Evolutionary conservation across 1,284 basidiomycete species (phyloP).

Genomic region (Omphalotus olearius): DNA sequence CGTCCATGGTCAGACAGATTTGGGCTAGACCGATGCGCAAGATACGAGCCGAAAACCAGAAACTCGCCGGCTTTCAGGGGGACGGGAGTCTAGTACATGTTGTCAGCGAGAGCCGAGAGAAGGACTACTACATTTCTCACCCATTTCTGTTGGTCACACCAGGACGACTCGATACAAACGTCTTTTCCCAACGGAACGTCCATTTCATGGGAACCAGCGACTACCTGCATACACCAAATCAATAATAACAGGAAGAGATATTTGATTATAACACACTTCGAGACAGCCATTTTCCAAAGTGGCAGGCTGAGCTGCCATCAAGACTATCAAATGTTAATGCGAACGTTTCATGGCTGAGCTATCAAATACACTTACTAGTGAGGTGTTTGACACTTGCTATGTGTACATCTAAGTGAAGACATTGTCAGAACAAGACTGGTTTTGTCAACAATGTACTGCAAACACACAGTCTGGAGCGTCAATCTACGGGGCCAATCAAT

Average conservation of each 20-base stretch:
- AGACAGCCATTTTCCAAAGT: constrained; percentile 1
- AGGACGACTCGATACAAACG: background rate
- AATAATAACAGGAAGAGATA: background rate
- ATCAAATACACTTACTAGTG: background rate
- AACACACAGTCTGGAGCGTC: background rate
- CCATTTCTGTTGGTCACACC: constrained; percentile 2
- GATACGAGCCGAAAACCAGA: constrained; percentile 18
- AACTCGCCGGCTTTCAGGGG: constrained; percentile 15
- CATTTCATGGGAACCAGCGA: background rate
- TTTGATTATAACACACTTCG: background rate
- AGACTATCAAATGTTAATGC: background rate
- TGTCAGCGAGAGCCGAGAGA: no score
- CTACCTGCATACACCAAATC: background rate
- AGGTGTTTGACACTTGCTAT: background rate
- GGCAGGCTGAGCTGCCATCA: background rate
- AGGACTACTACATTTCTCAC: background rate
- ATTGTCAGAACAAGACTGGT: background rate
- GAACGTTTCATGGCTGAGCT: background rate
- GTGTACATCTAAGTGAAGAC: background rate
- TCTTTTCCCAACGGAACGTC: background rate
- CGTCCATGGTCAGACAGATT: constrained; percentile 16
- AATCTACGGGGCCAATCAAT: background rate
- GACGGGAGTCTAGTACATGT: constrained; percentile 12
- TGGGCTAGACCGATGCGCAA: constrained; percentile 16
- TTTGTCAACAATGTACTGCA: no score